Evolutionary conservation across 306 rosid species (phyloP).

Genomic region (Cicer bijugum): DNA sequence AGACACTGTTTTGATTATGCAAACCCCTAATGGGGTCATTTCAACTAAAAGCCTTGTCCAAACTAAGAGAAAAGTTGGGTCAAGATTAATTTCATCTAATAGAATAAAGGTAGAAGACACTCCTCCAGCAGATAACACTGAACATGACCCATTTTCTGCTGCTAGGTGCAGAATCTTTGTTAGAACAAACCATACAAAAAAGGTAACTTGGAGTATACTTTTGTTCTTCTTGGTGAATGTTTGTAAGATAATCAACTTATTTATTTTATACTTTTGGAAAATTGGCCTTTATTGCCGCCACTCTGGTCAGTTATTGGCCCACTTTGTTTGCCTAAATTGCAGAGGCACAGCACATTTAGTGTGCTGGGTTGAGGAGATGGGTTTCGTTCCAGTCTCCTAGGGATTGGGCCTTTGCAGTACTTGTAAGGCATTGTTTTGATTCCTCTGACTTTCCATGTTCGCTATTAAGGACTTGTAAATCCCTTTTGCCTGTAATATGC

Average conservation of each 20-base stretch:
- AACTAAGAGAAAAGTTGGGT: constrained; percentile 73
- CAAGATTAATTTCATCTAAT: constrained; percentile 79
- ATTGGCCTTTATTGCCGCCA: background rate
- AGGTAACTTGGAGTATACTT: constrained; percentile 55
- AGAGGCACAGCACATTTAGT: background rate
- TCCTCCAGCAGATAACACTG: constrained; percentile 56
- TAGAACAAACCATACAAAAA: constrained; percentile 65
- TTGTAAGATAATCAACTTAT: constrained; percentile 26
- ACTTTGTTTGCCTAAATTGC: background rate
- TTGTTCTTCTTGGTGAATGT: constrained; percentile 4
- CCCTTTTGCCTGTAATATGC: constrained; percentile 12
- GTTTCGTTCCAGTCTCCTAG: background rate
- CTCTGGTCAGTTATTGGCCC: background rate
- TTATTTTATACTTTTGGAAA: background rate
- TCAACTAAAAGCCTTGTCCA: constrained; percentile 77
- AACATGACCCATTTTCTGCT: constrained; percentile 72
- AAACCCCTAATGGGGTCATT: constrained; percentile 74
- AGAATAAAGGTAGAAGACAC: constrained; percentile 60
- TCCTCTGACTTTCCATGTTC: constrained; percentile 25
- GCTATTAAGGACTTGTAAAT: background rate
- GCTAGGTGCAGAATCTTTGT: constrained; percentile 75
- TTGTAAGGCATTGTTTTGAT: background rate
- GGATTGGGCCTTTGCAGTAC: background rate
- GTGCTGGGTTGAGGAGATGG: background rate
- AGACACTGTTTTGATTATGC: constrained; percentile 78